phyloP scores from a whole-genome alignment of 305 asterid species.

The Fraxinus ornus region DNA sequence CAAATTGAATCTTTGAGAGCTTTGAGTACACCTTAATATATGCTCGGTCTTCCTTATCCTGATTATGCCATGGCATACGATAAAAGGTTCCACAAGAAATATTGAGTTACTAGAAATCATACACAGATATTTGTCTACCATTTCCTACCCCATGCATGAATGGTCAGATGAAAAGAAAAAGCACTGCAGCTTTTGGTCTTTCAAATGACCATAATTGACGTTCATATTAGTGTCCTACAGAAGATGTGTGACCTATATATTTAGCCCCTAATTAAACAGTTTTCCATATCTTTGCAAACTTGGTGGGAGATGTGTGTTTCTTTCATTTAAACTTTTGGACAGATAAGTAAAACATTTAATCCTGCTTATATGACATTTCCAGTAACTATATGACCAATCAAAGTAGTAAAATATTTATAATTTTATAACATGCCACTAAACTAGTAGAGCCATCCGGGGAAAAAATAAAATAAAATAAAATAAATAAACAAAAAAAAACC shows the following conservation, averaged over 20 bases:
- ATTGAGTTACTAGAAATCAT: background rate
- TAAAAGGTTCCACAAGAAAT: background rate
- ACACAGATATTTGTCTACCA: background rate
- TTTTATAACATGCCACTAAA: background rate
- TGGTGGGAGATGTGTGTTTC: background rate
- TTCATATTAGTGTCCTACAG: background rate
- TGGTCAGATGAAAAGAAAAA: background rate
- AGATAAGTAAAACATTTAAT: background rate
- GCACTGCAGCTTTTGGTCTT: background rate
- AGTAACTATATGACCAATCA: background rate
- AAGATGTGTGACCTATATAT: background rate
- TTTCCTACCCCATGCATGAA: background rate
- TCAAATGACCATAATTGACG: background rate
- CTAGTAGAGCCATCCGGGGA: background rate
- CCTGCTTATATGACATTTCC: background rate
- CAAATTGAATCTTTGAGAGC: background rate
- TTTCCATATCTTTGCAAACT: background rate
- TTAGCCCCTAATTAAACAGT: background rate
- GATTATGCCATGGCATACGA: background rate
- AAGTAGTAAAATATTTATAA: background rate
- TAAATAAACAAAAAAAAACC: background rate
- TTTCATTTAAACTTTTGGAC: background rate
- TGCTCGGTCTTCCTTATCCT: background rate
- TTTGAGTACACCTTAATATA: background rate
- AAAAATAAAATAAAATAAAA: background rate